Conservation (phyloP, 1,284 basidiomycete genomes). For the Heterobasidion irregulare region DNA sequence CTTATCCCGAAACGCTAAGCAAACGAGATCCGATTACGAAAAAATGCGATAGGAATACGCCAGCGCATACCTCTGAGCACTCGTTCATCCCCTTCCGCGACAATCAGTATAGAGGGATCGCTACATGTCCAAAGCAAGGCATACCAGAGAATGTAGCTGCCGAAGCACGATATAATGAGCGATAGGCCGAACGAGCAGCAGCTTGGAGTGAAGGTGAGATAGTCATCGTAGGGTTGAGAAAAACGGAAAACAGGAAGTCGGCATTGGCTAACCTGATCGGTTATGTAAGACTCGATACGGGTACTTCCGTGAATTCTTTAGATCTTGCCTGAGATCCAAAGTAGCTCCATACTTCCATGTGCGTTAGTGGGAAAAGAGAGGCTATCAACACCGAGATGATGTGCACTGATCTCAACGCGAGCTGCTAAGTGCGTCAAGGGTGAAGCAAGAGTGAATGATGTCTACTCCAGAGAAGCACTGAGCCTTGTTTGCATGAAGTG, state of each 20-base stretch:
- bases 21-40: background rate
- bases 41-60: background rate
- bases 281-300: background rate
- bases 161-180: constrained; percentile 58
- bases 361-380: too few relatives aligned
- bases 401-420: too few relatives aligned
- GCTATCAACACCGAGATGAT: too few relatives aligned
- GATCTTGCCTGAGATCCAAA: constrained; percentile 15
- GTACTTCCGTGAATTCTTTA: background rate
- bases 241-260: background rate
- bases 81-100: constrained; percentile 38
- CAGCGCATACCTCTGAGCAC: constrained; percentile 39
- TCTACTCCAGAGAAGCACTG: too few relatives aligned
- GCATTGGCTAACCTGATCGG: background rate
- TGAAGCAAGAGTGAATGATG: too few relatives aligned
- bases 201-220: constrained; percentile 22
- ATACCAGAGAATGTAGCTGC: constrained; percentile 56
- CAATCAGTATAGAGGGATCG: background rate
- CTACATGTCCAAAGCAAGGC: background rate
- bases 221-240: constrained; percentile 14
- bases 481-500: too few relatives aligned
- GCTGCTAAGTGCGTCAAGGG: too few relatives aligned
- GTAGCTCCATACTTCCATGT: constrained; percentile 3
- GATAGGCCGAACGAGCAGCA: constrained; percentile 64
- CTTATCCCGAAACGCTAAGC: constrained; percentile 59